These are phyloP conservation scores for Bipolaris victoriae DNA, from an alignment of 2,329 filamentous ascomycete genomes.

Conservation along the genomic window DNA sequence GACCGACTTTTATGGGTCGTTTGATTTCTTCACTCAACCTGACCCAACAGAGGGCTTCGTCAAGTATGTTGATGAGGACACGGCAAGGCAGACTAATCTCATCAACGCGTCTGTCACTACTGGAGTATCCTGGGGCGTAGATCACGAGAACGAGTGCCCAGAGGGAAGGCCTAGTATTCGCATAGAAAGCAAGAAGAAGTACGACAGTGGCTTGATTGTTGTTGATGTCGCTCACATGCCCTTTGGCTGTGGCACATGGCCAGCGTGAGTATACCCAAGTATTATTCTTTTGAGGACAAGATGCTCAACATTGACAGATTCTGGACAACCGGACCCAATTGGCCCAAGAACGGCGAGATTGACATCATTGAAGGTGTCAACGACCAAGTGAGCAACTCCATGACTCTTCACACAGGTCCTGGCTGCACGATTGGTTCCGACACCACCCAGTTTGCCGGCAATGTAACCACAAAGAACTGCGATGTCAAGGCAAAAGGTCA, in stretches of 20 bases:
- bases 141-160: constrained; percentile 47
- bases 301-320: constrained; percentile 32
- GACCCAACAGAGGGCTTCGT: constrained; percentile 56
- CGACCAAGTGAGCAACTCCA: constrained; percentile 49
- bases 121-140: constrained; percentile 55
- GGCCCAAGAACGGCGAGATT: constrained; percentile 53
- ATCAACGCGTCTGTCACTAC: constrained; percentile 46
- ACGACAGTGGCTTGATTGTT: constrained; percentile 57
- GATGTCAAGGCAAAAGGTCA: constrained; percentile 53
- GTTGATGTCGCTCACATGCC: constrained; percentile 61
- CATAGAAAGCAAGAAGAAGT: constrained; percentile 54
- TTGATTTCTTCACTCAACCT: constrained; percentile 51
- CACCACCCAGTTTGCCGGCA: constrained; percentile 56
- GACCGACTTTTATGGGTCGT: constrained; percentile 53
- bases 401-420: constrained; percentile 57
- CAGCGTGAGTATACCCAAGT: constrained; percentile 44
- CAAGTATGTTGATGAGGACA: constrained; percentile 49
- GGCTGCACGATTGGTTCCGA: constrained; percentile 52
- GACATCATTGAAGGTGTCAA: constrained; percentile 59
- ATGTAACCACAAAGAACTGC: constrained; percentile 56
- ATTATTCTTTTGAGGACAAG: neutral
- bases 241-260: constrained; percentile 59
- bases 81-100: constrained; percentile 50
- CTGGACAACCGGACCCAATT: constrained; percentile 43
- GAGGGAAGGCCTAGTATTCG: constrained; percentile 55